phyloP scores from a whole-genome alignment of 1,139 yeast species.

The Pichia terricola region DNA sequence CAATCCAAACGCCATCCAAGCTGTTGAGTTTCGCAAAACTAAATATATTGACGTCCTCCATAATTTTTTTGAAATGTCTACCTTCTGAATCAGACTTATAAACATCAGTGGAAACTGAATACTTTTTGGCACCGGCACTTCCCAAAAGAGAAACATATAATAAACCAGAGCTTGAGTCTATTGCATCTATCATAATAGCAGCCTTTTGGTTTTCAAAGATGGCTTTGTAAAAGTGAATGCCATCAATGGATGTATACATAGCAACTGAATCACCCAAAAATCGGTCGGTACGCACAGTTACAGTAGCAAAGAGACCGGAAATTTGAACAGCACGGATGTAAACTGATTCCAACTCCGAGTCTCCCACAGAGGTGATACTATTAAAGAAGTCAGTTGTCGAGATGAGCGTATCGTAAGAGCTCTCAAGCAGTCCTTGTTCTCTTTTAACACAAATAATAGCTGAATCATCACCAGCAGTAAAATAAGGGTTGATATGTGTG shows the following conservation, averaged over 20 bases:
- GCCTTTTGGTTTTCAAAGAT: conserved; percentile 34
- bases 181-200: conserved; percentile 38
- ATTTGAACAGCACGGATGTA: conserved; percentile 39
- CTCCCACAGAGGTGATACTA: conserved; percentile 25
- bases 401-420: conserved; percentile 34
- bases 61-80: conserved; percentile 37
- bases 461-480: conserved; percentile 32
- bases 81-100: conserved; percentile 61
- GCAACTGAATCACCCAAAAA: conserved; percentile 34
- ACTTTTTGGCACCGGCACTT: conserved; percentile 15
- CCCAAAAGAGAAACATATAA: conserved; percentile 44
- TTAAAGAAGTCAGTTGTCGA: conserved; percentile 49
- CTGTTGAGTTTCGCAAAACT: conserved; percentile 42
- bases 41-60: conserved; percentile 34
- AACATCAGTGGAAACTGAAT: conserved; percentile 29
- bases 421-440: conserved; percentile 35
- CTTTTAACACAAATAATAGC: conserved; percentile 43
- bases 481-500: conserved; percentile 35
- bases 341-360: conserved; percentile 19
- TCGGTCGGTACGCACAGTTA: conserved; percentile 41
- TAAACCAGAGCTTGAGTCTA: conserved; percentile 49
- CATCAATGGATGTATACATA: conserved; percentile 53
- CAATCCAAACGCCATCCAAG: conserved; percentile 67
- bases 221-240: conserved; percentile 40
- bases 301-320: conserved; percentile 44